Base-by-base conservation (phyloP, 768 basidiomycete genomes). In the Serendipita vermifera region DNA sequence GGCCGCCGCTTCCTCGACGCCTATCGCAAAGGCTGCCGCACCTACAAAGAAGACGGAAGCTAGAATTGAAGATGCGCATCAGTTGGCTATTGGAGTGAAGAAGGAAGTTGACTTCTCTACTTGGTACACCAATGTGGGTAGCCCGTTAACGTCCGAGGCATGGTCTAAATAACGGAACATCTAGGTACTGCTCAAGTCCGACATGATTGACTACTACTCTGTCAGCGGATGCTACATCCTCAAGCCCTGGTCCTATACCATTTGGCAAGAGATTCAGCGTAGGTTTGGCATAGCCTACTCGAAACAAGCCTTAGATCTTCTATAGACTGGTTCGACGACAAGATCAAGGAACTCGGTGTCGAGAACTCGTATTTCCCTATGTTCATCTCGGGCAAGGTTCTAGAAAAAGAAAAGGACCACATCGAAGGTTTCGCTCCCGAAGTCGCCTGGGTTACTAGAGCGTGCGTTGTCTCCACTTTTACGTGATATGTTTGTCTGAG, bases 351-450 rank as follows among this genome's bases (percentile, higher is more conserved):
- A 61, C 78, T 97, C 66, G 96, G 85, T 41, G 94, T 98, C 15
- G 88, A 96, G 68, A 97, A 98, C 67, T 83, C 90, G 3, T 99
- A 97, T 67, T 99, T 99, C 78, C 96, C 96, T 2, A 97, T 99
- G 90, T 98, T 98, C 64, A 87, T 99, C 32, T 93, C 92, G 0
- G 70, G 78, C 57, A 90, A 87, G 57, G 87, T 93, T 24, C 78
- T 99, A 57, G 93, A 99, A 70, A 79, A 87, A 55, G 96, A 99
- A 70, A 98, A 98, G 73, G 83, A 98, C 64, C 96, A 99, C 68
- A 90, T 99, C 58, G 96, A 98, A 68, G 96, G 96, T 2, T 99
- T 99, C 73, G 94, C 94, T 57, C 93, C 96, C 3, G 96, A 99
- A 70, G 96, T 99, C 32, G 96, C 96, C n/a, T 99, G 96, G 96